Evolutionary conservation across 2,329 filamentous ascomycete genomes (phyloP).

Genomic region (Fusarium sp.): DNA sequence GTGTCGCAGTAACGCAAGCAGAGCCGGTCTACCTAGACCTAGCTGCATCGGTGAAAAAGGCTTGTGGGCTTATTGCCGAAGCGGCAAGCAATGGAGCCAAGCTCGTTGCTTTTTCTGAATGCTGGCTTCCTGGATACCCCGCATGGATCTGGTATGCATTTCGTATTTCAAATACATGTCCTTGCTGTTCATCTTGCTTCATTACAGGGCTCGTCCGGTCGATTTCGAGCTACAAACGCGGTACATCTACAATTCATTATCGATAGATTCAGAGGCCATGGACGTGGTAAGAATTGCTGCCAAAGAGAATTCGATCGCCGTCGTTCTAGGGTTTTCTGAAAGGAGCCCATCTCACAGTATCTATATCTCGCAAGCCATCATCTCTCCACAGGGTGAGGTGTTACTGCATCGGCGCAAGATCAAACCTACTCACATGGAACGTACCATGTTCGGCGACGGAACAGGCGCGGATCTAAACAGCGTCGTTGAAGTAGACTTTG

Average conservation of each 20-base stretch:
- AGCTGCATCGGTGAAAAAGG: slow-evolving; percentile 42
- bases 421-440: slow-evolving; percentile 66
- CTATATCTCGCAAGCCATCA: slow-evolving; percentile 62
- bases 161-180: background rate
- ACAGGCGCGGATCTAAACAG: slow-evolving; percentile 54
- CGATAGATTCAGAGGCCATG: slow-evolving; percentile 57
- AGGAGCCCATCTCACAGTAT: slow-evolving; percentile 50
- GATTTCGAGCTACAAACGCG: slow-evolving; percentile 43
- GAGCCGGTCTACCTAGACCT: slow-evolving; percentile 47
- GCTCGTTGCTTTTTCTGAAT: slow-evolving; percentile 66
- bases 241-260: slow-evolving; percentile 58
- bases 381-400: slow-evolving; percentile 57
- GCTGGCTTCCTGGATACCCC: slow-evolving; percentile 67
- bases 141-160: slow-evolving; percentile 53
- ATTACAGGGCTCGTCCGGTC: slow-evolving; percentile 38
- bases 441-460: slow-evolving; percentile 63
- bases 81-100: slow-evolving; percentile 60
- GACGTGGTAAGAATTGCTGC: slow-evolving; percentile 51
- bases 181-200: background rate
- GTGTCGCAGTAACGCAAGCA: slow-evolving; percentile 45
- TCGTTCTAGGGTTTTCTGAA: slow-evolving; percentile 60
- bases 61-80: slow-evolving; percentile 42
- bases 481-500: slow-evolving; percentile 56
- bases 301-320: slow-evolving; percentile 54
- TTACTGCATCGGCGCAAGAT: slow-evolving; percentile 60